Percentiles rank a stretch among this genome's conserved stretches.
Evolutionary conservation across 768 basidiomycete genomes (phyloP).

Genomic region (Erythrobasidium yunnanense): DNA sequence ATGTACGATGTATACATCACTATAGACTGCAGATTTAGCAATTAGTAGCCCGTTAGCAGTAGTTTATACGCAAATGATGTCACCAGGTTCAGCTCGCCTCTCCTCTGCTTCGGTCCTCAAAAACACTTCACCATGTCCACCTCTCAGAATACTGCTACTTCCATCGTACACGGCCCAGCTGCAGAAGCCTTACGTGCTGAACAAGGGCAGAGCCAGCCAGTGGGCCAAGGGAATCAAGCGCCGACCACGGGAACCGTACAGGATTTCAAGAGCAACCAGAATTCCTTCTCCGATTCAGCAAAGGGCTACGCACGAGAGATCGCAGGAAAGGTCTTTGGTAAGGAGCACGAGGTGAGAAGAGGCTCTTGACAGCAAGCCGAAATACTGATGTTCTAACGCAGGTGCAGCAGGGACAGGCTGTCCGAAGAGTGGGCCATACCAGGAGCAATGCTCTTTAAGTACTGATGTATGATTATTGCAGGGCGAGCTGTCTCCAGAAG

Average conservation of each 20-base stretch:
- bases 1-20: too few relatives aligned
- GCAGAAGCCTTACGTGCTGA: neutral
- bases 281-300: neutral
- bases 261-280: neutral
- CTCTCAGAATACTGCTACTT: neutral
- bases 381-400: neutral
- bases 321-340: constrained; percentile 9
- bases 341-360: constrained; percentile 10
- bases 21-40: too few relatives aligned
- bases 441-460: too few relatives aligned
- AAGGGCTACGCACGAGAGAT: constrained; percentile 17
- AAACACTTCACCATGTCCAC: neutral
- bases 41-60: too few relatives aligned
- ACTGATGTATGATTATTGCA: too few relatives aligned
- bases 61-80: too few relatives aligned
- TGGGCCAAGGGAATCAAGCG: neutral
- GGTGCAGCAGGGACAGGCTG: neutral
- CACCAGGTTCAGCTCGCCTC: too few relatives aligned
- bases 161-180: neutral
- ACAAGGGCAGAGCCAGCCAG: neutral
- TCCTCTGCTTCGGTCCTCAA: neutral
- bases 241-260: neutral
- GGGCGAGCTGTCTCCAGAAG: too few relatives aligned
- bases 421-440: constrained; percentile 7
- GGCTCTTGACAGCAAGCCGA: neutral